phyloP scores from a whole-genome alignment of 2,329 filamentous ascomycete species.

The Akanthomyces uredinophilus region DNA sequence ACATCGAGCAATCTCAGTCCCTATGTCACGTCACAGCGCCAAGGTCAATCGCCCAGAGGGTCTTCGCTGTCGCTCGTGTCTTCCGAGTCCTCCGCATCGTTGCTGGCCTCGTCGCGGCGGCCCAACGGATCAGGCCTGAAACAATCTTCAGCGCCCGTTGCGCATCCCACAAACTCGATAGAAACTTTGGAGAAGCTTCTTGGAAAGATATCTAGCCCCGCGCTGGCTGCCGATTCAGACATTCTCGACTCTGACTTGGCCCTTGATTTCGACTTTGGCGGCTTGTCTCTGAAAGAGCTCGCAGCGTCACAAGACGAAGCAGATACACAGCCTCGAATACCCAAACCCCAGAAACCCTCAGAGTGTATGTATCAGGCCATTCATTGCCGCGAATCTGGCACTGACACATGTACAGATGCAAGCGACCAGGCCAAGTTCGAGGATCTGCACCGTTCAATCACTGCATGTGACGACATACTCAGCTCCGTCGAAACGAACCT shows the following conservation, averaged over 20 bases:
- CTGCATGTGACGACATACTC: conserved; percentile 86
- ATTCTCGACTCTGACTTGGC: conserved; percentile 49
- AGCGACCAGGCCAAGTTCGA: conserved; percentile 80
- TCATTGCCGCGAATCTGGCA: background rate
- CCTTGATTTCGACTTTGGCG: conserved; percentile 71
- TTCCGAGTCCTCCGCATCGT: conserved; percentile 70
- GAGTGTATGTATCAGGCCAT: conserved; percentile 54
- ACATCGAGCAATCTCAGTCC: conserved; percentile 65
- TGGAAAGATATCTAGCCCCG: conserved; percentile 21
- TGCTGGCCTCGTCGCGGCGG: conserved; percentile 60
- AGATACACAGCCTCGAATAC: conserved; percentile 20
- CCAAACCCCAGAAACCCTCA: conserved; percentile 52
- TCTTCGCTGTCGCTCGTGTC: conserved; percentile 76
- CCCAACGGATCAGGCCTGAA: conserved; percentile 65
- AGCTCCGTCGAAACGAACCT: conserved; percentile 91
- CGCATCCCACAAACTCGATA: conserved; percentile 62
- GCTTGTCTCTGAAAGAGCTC: conserved; percentile 70
- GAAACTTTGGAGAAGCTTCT: conserved; percentile 57
- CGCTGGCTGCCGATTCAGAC: conserved; percentile 15
- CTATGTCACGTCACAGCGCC: conserved; percentile 62
- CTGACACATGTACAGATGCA: conserved; percentile 53
- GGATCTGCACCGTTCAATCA: conserved; percentile 83
- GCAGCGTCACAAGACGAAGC: conserved; percentile 33
- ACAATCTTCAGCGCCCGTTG: conserved; percentile 43
- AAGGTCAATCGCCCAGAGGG: conserved; percentile 62